Conservation (phyloP, 73 alveolate species). For the Tetrahymena malaccensis region DNA sequence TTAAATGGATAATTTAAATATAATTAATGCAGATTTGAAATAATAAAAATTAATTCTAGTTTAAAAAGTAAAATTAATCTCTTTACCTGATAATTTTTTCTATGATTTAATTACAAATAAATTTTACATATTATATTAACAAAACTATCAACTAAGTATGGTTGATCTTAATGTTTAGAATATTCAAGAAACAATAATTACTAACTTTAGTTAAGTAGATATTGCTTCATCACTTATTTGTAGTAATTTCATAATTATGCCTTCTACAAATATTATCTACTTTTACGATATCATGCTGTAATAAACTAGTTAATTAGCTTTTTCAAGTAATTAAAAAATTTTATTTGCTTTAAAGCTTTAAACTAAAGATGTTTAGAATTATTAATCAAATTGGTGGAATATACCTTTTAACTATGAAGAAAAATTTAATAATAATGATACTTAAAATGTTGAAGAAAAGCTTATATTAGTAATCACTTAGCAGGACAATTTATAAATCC, state of each 20-base stretch:
- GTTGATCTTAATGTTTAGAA: no score
- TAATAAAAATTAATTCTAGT: no score
- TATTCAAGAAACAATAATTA: background rate
- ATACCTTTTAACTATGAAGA: background rate
- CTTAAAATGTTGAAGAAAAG: no score
- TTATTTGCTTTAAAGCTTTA: background rate
- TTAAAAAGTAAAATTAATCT: background rate
- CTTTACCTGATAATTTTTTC: background rate
- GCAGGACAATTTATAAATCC: background rate
- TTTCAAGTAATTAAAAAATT: no score
- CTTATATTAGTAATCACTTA: background rate
- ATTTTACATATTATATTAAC: no score
- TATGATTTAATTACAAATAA: background rate
- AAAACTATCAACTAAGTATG: no score
- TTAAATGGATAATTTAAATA: no score
- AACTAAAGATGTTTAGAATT: no score
- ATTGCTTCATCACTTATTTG: background rate
- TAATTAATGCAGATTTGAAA: background rate
- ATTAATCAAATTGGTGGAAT: background rate
- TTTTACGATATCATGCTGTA: no score
- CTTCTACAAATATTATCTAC: background rate
- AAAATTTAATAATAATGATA: background rate
- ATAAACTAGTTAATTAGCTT: background rate
- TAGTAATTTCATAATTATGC: no score
- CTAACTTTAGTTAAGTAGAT: background rate